A percentile compares a stretch with the other conserved stretches of the same genome.
phyloP scores from a whole-genome alignment of 768 basidiomycete species.

The Psilocybe sp. region DNA sequence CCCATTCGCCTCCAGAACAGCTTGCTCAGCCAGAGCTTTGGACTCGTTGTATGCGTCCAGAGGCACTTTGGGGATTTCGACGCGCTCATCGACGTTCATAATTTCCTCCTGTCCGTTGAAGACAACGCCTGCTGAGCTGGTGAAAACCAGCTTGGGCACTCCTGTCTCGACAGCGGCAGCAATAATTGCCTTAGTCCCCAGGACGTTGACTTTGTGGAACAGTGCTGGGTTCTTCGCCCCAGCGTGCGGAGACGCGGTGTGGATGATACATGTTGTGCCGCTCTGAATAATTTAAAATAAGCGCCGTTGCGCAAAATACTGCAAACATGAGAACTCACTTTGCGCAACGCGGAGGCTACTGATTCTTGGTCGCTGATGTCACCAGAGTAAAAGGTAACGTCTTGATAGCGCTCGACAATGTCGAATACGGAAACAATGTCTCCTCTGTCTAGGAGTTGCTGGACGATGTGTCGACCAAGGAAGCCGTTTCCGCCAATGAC shows the following conservation, averaged over 20 bases:
- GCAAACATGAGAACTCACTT: constrained; percentile 45
- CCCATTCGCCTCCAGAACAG: constrained; percentile 85
- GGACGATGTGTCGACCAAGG: constrained; percentile 87
- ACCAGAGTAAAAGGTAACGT: constrained; percentile 84
- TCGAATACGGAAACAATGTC: constrained; percentile 87
- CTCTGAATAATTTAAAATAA: constrained; percentile 42
- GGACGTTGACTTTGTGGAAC: constrained; percentile 92
- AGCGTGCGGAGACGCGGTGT: constrained; percentile 87
- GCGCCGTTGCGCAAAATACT: not conserved
- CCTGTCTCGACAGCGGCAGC: constrained; percentile 70
- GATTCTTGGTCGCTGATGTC: constrained; percentile 81
- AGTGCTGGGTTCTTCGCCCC: constrained; percentile 61
- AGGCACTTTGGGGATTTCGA: constrained; percentile 66
- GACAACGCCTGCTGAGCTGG: constrained; percentile 87
- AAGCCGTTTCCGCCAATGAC: constrained; percentile 96
- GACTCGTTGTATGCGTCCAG: constrained; percentile 94
- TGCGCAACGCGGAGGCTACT: constrained; percentile 69
- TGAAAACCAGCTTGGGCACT: constrained; percentile 89
- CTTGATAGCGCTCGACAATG: constrained; percentile 86
- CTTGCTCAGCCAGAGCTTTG: constrained; percentile 83
- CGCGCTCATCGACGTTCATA: constrained; percentile 85
- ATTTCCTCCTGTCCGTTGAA: constrained; percentile 76
- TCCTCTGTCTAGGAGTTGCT: constrained; percentile 74
- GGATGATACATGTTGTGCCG: constrained; percentile 87
- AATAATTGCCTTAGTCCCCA: constrained; percentile 85